Evolutionary conservation across 495 filamentous ascomycete genomes (phyloP).

Genomic region (Trichoderma gamsii): DNA sequence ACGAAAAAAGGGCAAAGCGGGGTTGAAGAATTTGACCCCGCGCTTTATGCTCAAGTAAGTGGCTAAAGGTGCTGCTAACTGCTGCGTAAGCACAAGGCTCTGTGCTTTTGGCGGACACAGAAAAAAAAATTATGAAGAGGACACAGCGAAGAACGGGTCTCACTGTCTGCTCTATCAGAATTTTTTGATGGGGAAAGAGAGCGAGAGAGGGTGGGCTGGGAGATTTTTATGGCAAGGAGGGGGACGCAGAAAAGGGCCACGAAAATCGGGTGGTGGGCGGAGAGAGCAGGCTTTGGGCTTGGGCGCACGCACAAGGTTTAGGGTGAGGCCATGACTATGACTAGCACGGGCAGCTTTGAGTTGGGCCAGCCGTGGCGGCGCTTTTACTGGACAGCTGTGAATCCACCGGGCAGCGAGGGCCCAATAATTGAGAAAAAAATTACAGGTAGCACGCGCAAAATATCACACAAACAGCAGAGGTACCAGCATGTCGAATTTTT

Average conservation of each 20-base stretch:
- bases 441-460: neutral
- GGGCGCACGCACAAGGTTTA: neutral
- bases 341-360: slow-evolving; percentile 2
- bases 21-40: slow-evolving; percentile 18
- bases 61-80: neutral
- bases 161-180: neutral
- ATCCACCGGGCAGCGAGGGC: neutral
- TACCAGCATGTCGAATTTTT: neutral
- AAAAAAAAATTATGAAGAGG: slow-evolving; percentile 1
- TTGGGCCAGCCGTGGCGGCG: neutral
- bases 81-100: slow-evolving; percentile 7
- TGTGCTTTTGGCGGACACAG: neutral
- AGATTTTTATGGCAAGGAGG: neutral
- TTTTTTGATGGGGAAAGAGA: neutral
- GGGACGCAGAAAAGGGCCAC: neutral
- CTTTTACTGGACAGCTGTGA: neutral
- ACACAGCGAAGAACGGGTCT: neutral
- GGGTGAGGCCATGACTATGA: neutral
- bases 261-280: neutral
- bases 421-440: neutral
- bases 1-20: slow-evolving; percentile 16
- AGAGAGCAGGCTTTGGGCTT: neutral
- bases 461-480: neutral
- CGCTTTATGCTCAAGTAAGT: slow-evolving; percentile 11
- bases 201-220: neutral